Evolutionary conservation across 345 rosid genomes (phyloP), one percentile per base, ranked within the genome.

Genomic region (Syzygium oleosum): DNA sequence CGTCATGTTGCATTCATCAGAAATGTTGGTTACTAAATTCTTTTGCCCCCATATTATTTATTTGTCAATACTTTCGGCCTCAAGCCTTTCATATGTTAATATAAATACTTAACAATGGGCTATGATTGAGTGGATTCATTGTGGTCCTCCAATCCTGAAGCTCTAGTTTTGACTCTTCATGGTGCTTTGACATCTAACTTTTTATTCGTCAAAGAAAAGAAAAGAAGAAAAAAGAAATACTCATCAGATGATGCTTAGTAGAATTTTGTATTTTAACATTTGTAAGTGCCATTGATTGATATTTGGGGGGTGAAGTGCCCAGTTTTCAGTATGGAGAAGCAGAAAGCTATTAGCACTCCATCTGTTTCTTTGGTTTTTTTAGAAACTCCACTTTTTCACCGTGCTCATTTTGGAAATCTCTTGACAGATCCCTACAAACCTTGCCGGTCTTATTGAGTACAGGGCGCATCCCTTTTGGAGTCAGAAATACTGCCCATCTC

Each of bases 391-490:
- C 90, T 88, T 65, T 85, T 90, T 65, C 84, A 88, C 89, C 89
- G 88, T 54, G 91, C 49, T 73, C 14, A 3, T 73, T 73, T 73
- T 19, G 80, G 49, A 54, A 65, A 86, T 88, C 85, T 88, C 53
- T 84, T 90, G 92, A 93, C 95, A 98, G 99, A 97, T 98, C 89
- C 98, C 99, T 68, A 94, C 98, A 89, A 98, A 94, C 91, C 92
- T 90, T 89, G 88, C 92, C 85, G 99, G 99, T 91, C 98, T 96
- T 90, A 95, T 97, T 89, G 99, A 97, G 91, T 97, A 95, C 91
- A 95, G 98, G 93, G 98, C 98, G 34, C 99, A 97, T 91, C 99
- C 99, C 65, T 98, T 97, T 92, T 98, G 99, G 99, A 84, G 87
- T 41, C 99, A 98, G 87, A 98, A 98, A 90, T 98, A 98, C 90